Conservation (phyloP, 352 stramenopile species). For the Phytophthora agathidicida region DNA sequence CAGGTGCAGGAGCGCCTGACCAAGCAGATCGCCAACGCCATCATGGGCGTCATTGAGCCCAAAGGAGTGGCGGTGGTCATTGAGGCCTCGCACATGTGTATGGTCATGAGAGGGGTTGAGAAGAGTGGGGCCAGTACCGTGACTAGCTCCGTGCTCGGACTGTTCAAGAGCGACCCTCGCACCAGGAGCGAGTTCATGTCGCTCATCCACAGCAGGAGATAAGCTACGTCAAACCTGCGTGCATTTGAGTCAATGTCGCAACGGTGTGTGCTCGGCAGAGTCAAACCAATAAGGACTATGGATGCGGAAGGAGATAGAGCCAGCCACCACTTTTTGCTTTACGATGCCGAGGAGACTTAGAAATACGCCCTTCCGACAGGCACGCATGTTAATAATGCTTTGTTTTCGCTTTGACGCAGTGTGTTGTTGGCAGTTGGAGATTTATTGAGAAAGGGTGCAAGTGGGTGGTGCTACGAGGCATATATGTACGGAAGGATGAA, state of each 20-base stretch:
- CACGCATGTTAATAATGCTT: slow-evolving; percentile 33
- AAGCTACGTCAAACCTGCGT: slow-evolving; percentile 15
- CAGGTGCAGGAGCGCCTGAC: slow-evolving; percentile 99
- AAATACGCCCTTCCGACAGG: slow-evolving; percentile 51
- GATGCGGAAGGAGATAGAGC: slow-evolving; percentile 11
- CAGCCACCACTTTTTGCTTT: slow-evolving; percentile 43
- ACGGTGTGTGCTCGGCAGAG: slow-evolving; percentile 47
- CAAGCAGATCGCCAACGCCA: slow-evolving; percentile 98
- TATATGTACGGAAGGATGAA: not conserved
- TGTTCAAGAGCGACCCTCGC: slow-evolving; percentile 95
- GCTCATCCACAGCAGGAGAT: slow-evolving; percentile 83
- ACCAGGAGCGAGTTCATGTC: slow-evolving; percentile 90
- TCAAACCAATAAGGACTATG: slow-evolving; percentile 44
- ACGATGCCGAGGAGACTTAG: slow-evolving; percentile 37
- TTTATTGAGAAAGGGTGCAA: slow-evolving; percentile 4
- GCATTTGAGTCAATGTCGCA: slow-evolving; percentile 28
- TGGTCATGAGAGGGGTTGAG: slow-evolving; percentile 99
- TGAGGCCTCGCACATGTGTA: slow-evolving; percentile 99
- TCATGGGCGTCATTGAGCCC: slow-evolving; percentile 97
- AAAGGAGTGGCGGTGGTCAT: slow-evolving; percentile 99
- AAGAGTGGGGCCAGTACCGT: slow-evolving; percentile 97
- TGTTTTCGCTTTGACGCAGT: slow-evolving; percentile 9
- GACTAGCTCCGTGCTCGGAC: slow-evolving; percentile 96
- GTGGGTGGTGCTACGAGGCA: not conserved
- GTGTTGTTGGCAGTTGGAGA: no score